A percentile compares a stretch with the other conserved stretches of the same genome.
Conservation (phyloP, 1,139 yeast species). For the Suhomyces kunorum region DNA sequence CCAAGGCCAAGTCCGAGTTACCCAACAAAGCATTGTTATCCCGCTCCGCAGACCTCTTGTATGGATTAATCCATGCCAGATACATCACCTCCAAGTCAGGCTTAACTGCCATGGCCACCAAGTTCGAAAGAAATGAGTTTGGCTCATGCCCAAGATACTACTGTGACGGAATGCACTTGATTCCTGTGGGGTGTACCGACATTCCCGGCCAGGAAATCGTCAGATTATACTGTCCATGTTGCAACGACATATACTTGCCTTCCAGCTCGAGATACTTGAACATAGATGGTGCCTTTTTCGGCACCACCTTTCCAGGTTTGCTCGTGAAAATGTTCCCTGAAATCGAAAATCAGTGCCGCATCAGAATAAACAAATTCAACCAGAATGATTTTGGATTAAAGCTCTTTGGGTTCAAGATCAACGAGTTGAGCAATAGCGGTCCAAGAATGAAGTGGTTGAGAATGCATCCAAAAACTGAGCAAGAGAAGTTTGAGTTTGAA, state of each 20-base stretch:
- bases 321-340: conserved; percentile 89
- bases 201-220: conserved; percentile 91
- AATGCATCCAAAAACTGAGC: conserved; percentile 61
- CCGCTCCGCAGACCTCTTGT: conserved; percentile 86
- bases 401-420: conserved; percentile 83
- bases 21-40: conserved; percentile 77
- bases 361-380: conserved; percentile 54
- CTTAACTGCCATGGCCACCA: conserved; percentile 91
- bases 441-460: conserved; percentile 96
- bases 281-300: conserved; percentile 95
- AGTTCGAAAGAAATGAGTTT: conserved; percentile 84
- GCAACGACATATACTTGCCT: conserved; percentile 88
- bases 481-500: conserved; percentile 59
- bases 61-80: conserved; percentile 93
- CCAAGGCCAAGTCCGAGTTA: conserved; percentile 39
- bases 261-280: conserved; percentile 80
- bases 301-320: conserved; percentile 92
- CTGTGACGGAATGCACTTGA: conserved; percentile 88
- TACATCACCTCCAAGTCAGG: conserved; percentile 89
- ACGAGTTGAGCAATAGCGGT: conserved; percentile 76
- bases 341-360: conserved; percentile 56
- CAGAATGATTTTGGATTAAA: conserved; percentile 64
- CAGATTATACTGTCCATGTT: conserved; percentile 88
- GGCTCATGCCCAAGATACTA: conserved; percentile 90
- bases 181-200: conserved; percentile 92